Evolutionary conservation across 2,329 filamentous ascomycete species (phyloP), one percentile per base, ranked within the genome.

Genomic region (Cladophialophora yegresii): DNA sequence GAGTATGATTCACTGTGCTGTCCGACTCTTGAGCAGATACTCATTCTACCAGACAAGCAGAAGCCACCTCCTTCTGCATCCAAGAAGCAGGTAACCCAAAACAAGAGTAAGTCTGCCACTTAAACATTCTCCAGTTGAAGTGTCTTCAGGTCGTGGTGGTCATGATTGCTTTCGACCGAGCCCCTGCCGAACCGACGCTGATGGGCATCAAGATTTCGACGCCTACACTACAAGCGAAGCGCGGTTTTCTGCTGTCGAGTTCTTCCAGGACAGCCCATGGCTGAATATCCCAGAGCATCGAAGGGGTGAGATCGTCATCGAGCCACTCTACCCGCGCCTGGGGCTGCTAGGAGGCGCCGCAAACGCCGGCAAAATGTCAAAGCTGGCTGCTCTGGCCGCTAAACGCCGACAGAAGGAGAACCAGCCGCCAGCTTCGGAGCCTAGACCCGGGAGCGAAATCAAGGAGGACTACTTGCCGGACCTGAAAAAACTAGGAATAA

Each of bases 201-300:
- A 69, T 69, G 43, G 36, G 57, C 62, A 56, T 55, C 56, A 68
- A 69, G 67, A 67, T 54, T 47, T 28, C 36, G 50, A 28, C 58
- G 36, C 23, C 32, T 43, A 40, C 55, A 36, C 40, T 33, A 20
- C 32, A 28, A 58, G 60, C 60, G 69, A 72, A 62, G 70, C 67
- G 10, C 75, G 75, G 23, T 79, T 81, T 66, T 82, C 78, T 45
- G 79, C 82, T 61, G 76, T 80, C 64, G 81, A 84, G 43, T 91
- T 93, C 77, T 99, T 97, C 75, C 79, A 82, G 72, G 93, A 96
- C 73, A 89, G 89, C 73, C 91, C 93, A 0, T 99, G 95, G 93
- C 82, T 92, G 60, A 84, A 88, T 58, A 81, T 93, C 10, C 90
- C 92, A 23, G 71, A 77, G 45, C 77, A 89, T 54, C 86, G 90